Evolutionary conservation across 2,329 filamentous ascomycete species (phyloP).

Genomic region (Ophiocordyceps polyrhachis-furcata): DNA sequence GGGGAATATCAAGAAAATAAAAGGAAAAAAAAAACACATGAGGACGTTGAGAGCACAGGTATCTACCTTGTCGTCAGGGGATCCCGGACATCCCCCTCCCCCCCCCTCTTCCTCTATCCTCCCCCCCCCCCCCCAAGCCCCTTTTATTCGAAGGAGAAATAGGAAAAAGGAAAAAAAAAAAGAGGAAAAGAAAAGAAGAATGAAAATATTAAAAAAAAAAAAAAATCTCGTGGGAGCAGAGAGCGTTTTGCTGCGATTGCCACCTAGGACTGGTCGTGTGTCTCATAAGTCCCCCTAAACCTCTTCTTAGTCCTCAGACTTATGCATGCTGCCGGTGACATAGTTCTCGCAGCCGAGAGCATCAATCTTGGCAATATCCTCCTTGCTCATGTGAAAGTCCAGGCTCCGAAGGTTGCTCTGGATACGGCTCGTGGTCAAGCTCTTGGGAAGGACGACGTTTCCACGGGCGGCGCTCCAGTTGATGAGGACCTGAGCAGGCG

Average conservation of each 20-base stretch:
- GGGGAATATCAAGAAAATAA: neutral
- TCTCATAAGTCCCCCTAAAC: neutral
- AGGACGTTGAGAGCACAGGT: neutral
- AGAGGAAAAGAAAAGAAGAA: neutral
- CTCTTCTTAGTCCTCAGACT: constrained; percentile 15
- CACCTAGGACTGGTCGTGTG: neutral
- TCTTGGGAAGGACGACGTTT: constrained; percentile 60
- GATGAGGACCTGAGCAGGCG: constrained; percentile 56
- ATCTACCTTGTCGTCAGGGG: neutral
- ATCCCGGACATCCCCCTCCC: neutral
- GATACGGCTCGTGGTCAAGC: constrained; percentile 43
- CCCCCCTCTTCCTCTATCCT: too few relatives aligned
- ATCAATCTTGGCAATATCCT: constrained; percentile 45
- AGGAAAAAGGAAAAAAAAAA: neutral
- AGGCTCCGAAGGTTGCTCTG: constrained; percentile 45
- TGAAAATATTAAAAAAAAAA: neutral
- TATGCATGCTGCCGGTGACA: constrained; percentile 38
- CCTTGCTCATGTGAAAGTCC: constrained; percentile 38
- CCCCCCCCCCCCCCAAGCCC: neutral
- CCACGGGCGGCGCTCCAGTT: constrained; percentile 64
- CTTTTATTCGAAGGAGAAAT: neutral
- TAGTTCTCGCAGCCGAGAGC: constrained; percentile 47
- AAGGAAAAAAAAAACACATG: neutral
- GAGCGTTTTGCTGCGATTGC: neutral
- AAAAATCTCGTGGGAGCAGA: neutral